Evolutionary conservation across 352 stramenopile genomes (phyloP).

Genomic region (Globisporangium solare): DNA sequence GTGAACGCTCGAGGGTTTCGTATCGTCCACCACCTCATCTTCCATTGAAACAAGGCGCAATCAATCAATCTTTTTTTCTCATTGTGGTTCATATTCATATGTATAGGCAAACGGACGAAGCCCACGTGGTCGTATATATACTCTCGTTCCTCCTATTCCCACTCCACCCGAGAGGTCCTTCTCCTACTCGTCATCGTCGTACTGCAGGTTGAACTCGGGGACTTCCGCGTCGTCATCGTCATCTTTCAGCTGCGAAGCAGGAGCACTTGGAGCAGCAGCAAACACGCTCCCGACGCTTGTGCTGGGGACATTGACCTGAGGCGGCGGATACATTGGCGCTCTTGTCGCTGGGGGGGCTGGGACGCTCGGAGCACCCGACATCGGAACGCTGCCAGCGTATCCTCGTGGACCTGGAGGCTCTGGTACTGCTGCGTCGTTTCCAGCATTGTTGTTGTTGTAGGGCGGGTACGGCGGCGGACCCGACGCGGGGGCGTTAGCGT

Average conservation of each 20-base stretch:
- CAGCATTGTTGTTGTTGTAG: slow-evolving; percentile 4
- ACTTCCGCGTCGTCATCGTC: slow-evolving; percentile 62
- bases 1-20: not conserved
- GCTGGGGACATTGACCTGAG: not conserved
- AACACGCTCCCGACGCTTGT: not conserved
- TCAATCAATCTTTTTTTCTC: not conserved
- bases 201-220: slow-evolving; percentile 71
- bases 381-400: not conserved
- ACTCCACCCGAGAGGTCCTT: not conserved
- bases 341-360: not conserved
- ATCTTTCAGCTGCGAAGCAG: not conserved
- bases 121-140: not conserved
- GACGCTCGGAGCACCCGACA: not conserved
- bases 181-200: slow-evolving; percentile 68
- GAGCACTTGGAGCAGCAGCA: slow-evolving; percentile 8
- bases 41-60: too few species aligned
- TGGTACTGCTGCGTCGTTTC: not conserved
- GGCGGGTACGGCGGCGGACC: not conserved
- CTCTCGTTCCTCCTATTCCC: not conserved
- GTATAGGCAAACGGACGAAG: not conserved
- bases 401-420: slow-evolving; percentile 4
- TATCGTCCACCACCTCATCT: not conserved
- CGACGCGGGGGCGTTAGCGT: slow-evolving; percentile 30
- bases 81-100: not conserved
- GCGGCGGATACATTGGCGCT: not conserved